Percentiles rank a stretch among this genome's conserved stretches.
These are phyloP conservation scores for Pistacia atlantica DNA, from an alignment of 345 rosid species.

Conservation along the genomic window DNA sequence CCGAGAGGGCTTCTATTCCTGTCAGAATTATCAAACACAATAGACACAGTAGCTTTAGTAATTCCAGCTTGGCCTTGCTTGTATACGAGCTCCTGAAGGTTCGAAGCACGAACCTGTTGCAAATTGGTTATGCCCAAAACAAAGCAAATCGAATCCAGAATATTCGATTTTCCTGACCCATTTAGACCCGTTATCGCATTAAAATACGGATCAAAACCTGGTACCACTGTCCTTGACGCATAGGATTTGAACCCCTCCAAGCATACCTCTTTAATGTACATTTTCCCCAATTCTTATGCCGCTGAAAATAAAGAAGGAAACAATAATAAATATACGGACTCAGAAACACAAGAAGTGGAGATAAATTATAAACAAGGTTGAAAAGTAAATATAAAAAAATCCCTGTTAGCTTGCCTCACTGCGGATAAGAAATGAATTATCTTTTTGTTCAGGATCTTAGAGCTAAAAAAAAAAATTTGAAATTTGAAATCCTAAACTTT, in stretches of 20 bases:
- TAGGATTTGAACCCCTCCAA: slow-evolving; percentile 97
- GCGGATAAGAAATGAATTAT: neutral
- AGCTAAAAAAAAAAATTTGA: neutral
- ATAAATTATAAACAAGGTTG: neutral
- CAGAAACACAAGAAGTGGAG: neutral
- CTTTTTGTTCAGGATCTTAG: neutral
- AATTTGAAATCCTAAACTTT: neutral
- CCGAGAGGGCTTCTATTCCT: slow-evolving; percentile 84
- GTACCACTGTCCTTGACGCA: slow-evolving; percentile 90
- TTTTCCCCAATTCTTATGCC: slow-evolving; percentile 27
- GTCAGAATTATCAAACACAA: slow-evolving; percentile 87
- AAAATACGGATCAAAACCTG: slow-evolving; percentile 91
- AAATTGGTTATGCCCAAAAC: slow-evolving; percentile 97
- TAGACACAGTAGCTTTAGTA: slow-evolving; percentile 90
- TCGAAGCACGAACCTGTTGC: slow-evolving; percentile 97
- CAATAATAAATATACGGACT: neutral
- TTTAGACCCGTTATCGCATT: slow-evolving; percentile 96
- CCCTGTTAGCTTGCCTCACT: neutral
- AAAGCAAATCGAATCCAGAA: slow-evolving; percentile 95
- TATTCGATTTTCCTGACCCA: slow-evolving; percentile 99
- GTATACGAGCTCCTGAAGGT: slow-evolving; percentile 97
- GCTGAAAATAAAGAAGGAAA: neutral
- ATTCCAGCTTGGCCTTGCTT: slow-evolving; percentile 99
- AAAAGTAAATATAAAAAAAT: neutral
- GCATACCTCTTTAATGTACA: slow-evolving; percentile 88